phyloP scores from a whole-genome alignment of 257 asterid genomes.

The Solanum rostratum region DNA sequence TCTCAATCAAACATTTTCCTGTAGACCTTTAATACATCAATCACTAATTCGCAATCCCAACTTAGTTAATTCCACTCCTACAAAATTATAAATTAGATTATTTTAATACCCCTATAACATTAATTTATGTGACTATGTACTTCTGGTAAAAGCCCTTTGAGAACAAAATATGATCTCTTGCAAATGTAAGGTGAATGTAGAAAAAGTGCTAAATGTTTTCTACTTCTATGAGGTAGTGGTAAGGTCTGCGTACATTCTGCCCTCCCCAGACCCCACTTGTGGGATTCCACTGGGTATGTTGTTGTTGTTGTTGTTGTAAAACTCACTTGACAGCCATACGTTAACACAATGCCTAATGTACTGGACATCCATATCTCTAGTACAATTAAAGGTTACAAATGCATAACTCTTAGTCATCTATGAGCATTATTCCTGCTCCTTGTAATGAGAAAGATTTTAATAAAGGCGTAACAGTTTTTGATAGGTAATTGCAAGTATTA shows the following conservation, averaged over 20 bases:
- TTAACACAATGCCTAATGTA: neutral
- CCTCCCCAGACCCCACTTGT: too few relatives aligned
- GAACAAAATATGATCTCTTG: neutral
- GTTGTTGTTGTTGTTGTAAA: too few relatives aligned
- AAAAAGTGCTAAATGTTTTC: neutral
- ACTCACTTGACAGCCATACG: neutral
- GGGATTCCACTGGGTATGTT: too few relatives aligned
- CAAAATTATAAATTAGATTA: neutral
- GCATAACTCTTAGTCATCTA: too few relatives aligned
- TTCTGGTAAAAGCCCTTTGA: neutral
- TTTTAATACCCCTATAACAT: neutral
- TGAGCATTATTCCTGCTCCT: neutral
- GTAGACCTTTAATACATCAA: neutral
- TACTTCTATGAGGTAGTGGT: too few relatives aligned
- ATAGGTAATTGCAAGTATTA: neutral
- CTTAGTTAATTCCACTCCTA: neutral
- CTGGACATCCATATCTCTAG: neutral
- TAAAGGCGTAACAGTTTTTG: neutral
- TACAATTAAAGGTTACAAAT: neutral
- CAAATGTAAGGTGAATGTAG: neutral
- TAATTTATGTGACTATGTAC: neutral
- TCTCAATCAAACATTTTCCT: neutral
- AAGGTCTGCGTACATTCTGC: too few relatives aligned
- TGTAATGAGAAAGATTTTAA: neutral
- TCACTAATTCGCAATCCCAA: neutral